A percentile compares a stretch with the other conserved stretches of the same genome.
Evolutionary conservation across 2,329 filamentous ascomycete species (phyloP).

Genomic region (Arachnomyces sp.): DNA sequence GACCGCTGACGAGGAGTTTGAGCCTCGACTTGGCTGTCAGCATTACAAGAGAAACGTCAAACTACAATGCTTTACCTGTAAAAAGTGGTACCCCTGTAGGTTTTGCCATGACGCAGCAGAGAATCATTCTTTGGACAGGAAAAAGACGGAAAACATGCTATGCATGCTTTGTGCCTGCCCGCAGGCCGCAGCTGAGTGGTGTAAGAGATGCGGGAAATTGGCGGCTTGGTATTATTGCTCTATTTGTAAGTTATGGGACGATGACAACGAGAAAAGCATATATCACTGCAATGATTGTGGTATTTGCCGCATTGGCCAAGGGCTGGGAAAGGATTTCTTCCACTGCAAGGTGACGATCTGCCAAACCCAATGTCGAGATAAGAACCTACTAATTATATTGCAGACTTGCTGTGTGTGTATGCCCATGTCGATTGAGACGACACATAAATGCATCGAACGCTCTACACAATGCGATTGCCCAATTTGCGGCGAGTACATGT

Average conservation of each 20-base stretch:
- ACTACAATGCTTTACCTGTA: conserved; percentile 82
- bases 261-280: conserved; percentile 80
- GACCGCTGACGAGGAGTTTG: conserved; percentile 43
- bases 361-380: not conserved
- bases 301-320: conserved; percentile 83
- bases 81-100: conserved; percentile 88
- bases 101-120: conserved; percentile 85
- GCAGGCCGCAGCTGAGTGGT: conserved; percentile 71
- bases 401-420: conserved; percentile 91
- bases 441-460: conserved; percentile 88
- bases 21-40: conserved; percentile 63
- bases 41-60: conserved; percentile 97
- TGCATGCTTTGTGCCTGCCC: conserved; percentile 91
- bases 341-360: conserved; percentile 74
- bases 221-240: conserved; percentile 87
- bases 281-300: conserved; percentile 96
- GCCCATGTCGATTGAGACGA: conserved; percentile 71
- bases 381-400: conserved; percentile 18
- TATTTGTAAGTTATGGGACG: conserved; percentile 95
- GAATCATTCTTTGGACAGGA: conserved; percentile 68
- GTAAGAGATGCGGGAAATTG: conserved; percentile 64
- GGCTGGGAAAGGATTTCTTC: conserved; percentile 87
- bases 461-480: conserved; percentile 94
- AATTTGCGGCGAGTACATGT: conserved; percentile 94
- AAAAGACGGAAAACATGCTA: conserved; percentile 87